Conservation (phyloP, 192 early-diverging fungal species). For the Blastocladiella britannica region DNA sequence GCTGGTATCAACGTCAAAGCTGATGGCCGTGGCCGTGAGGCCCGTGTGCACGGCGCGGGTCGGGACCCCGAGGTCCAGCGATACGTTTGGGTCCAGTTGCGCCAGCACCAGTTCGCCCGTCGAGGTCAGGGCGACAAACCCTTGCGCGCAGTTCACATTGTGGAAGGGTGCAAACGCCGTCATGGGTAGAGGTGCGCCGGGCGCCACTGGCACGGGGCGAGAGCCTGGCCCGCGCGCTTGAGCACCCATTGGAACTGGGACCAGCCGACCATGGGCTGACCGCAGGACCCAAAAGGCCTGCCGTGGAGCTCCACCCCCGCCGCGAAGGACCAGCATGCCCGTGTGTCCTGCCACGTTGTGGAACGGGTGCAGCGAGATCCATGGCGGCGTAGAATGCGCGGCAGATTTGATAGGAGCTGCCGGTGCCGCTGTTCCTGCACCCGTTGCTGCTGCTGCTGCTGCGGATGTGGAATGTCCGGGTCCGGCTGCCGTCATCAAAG, state of each 20-base stretch:
- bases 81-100: conserved; percentile 41
- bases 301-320: background rate
- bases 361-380: background rate
- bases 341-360: background rate
- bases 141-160: conserved; percentile 51
- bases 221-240: background rate
- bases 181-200: conserved; percentile 7
- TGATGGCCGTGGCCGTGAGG: conserved; percentile 22
- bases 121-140: conserved; percentile 28
- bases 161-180: conserved; percentile 52
- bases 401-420: no score
- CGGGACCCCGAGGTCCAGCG: conserved; percentile 54
- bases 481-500: no score
- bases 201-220: background rate
- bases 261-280: background rate
- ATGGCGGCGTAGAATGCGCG: background rate
- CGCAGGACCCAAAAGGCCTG: background rate
- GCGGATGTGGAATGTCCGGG: no score
- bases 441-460: no score
- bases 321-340: background rate
- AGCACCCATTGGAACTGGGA: background rate
- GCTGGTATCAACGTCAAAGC: background rate
- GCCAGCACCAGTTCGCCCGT: conserved; percentile 43
- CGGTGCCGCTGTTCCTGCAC: no score
- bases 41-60: conserved; percentile 45